A percentile compares a stretch with the other conserved stretches of the same genome.
phyloP scores from a whole-genome alignment of 2,329 filamentous ascomycete species.

The Acrocalymma vagum region DNA sequence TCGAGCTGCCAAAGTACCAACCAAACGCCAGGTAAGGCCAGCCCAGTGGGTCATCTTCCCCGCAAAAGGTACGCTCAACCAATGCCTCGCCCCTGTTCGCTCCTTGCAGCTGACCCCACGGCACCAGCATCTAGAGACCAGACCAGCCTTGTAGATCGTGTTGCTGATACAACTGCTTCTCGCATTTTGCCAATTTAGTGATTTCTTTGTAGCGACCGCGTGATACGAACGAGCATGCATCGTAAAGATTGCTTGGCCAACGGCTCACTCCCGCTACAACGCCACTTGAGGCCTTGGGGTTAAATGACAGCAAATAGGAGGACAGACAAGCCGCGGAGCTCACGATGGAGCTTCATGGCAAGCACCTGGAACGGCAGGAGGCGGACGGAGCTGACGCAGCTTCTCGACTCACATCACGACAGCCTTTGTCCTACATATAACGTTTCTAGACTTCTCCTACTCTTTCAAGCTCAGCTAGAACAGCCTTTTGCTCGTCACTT shows the following conservation, averaged over 20 bases:
- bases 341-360: slow-evolving; percentile 15
- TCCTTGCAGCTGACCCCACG: neutral
- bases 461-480: neutral
- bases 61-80: slow-evolving; percentile 2
- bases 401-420: slow-evolving; percentile 13
- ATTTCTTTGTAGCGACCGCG: neutral
- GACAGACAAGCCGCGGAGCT: slow-evolving; percentile 3
- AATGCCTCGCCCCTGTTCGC: neutral
- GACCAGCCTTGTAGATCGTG: too few species aligned
- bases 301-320: slow-evolving; percentile 1
- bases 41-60: slow-evolving; percentile 2
- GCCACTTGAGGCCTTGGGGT: too few species aligned
- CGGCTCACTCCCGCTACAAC: too few species aligned
- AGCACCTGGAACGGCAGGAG: slow-evolving; percentile 9
- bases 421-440: slow-evolving; percentile 6
- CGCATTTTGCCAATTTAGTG: neutral
- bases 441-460: too few species aligned
- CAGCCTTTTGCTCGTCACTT: neutral
- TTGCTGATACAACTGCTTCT: neutral
- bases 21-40: neutral
- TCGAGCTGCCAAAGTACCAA: too few species aligned
- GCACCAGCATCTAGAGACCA: too few species aligned
- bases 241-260: slow-evolving; percentile 3
- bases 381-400: slow-evolving; percentile 8
- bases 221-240: slow-evolving; percentile 1